Base-by-base conservation (phyloP, 148 eudicot genomes). In the Rhododendron henanense region DNA sequence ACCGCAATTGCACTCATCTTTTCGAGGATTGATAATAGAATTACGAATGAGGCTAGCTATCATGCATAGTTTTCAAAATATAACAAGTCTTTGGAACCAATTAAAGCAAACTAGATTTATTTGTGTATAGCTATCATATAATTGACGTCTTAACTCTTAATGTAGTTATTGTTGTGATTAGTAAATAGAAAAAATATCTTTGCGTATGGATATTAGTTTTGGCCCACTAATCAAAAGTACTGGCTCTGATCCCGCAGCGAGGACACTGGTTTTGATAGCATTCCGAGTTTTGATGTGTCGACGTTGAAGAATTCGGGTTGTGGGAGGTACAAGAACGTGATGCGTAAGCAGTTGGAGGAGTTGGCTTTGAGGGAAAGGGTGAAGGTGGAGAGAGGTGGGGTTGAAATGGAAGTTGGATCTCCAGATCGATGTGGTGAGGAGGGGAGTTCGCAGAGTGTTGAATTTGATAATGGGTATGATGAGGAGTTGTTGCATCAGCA, bases 271-370 rank as follows among this genome's bases (percentile, higher is more conserved):
- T 10, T 90, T 90, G 53, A 87, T 86, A 88, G 91, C 53, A 63
- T 84, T 87, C 95, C 71, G 89, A 92, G 67, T 61, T 81, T 28
- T 41, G 88, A 86, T 89, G 90, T 14, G 45, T 41, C 79, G 84
- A 86, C 84, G 79, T 79, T 33, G 84, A 35, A 13, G 81, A 83
- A 21, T 48, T 69, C 73, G 3, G 78, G 81, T 11, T 73, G 76
- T 63, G 88, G 88, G 78, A 89, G 90, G 87, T 83, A 88, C 84
- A 89, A 91, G 81, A 81, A 88, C 55, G 87, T 79, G 31, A 67
- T 94, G 37, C 71, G 89, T 78, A 91, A 90, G 87, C 98, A 94
- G 88, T 78, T 95, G 75, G 5, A 78, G 51, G 91, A 90, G 84
- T 65, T 95, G 86, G 81, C 28, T 39, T 75, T 55, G 23, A 82